Evolutionary conservation across 2,329 filamentous ascomycete species (phyloP), one percentile per base, ranked within the genome.

Genomic region (Talaromyces sp.): DNA sequence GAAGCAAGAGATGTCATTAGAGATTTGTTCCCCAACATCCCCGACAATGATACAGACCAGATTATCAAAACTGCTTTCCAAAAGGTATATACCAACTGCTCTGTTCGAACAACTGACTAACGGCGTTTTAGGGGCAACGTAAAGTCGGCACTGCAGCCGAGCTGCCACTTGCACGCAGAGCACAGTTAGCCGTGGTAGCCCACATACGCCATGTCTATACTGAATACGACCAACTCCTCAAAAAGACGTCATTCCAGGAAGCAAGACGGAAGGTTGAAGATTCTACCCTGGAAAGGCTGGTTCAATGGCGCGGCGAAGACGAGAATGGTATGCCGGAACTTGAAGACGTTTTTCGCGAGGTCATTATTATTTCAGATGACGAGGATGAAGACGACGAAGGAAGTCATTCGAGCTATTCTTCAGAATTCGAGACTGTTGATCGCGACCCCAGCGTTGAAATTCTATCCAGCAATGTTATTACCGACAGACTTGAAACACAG

Each of bases 11-110:
- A 82, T 58, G 82, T 84, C 11, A 82, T 88, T 55, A 82, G 78
- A 63, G 85, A 88, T 67, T 74, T 87, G 29, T 87, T 87, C 65
- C 85, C 85, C 4, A 85, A 82, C 62, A 86, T 87, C 27, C 85
- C 85, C 2, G 79, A 83, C 56, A 75, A 78, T 58, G 84, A 86
- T 68, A 68, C 86, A 10, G 77, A 81, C 53, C 77, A 80, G 57
- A 86, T 88, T 60, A 81, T 86, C 64, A 79, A 81, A 63, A 84
- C 82, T 61, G 83, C 85, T 29, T 87, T 86, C 73, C 78, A 83
- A 72, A 80, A 84, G 76, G 81, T 83, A 76, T 31, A 54, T n/a
- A 13, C 21, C 21, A 10, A 14, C 38, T 51, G n/a, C 61, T 43
- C 41, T 8, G n/a, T 46, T 43, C 52, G 54, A 38, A 32, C 62